Conservation (phyloP, 768 basidiomycete genomes). For the Russula earlei region DNA sequence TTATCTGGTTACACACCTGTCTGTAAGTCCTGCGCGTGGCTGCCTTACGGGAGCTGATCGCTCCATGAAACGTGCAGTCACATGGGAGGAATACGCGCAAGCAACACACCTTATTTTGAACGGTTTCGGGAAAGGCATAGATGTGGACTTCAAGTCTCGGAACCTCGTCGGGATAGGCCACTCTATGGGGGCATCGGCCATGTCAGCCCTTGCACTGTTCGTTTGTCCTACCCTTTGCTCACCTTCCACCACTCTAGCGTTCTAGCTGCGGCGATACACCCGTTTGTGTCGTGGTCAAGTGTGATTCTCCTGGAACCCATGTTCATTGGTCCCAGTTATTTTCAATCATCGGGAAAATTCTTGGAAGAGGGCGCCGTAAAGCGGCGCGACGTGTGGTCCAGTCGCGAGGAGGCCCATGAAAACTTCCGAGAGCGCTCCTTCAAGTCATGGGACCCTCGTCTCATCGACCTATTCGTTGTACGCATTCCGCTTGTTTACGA, state of each 20-base stretch:
- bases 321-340: conserved; percentile 24
- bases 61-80: conserved; percentile 27
- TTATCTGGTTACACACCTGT: conserved; percentile 32
- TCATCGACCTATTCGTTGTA: conserved; percentile 36
- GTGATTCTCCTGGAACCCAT: conserved; percentile 41
- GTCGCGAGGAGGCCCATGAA: conserved; percentile 38
- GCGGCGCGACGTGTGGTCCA: conserved; percentile 44
- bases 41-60: neutral
- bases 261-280: conserved; percentile 35
- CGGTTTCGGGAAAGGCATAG: conserved; percentile 39
- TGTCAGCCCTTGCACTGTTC: conserved; percentile 29
- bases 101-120: conserved; percentile 39
- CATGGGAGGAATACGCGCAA: conserved; percentile 46
- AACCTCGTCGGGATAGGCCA: conserved; percentile 45
- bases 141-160: conserved; percentile 40
- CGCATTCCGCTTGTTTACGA: conserved; percentile 14
- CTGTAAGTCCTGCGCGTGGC: conserved; percentile 28
- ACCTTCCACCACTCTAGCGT: conserved; percentile 25
- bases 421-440: conserved; percentile 33
- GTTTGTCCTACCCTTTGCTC: neutral
- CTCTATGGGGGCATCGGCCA: conserved; percentile 41
- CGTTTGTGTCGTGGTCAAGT: conserved; percentile 30
- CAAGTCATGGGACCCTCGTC: conserved; percentile 42
- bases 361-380: conserved; percentile 29
- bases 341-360: conserved; percentile 1